Evolutionary conservation across 805 yeast genomes (phyloP), one percentile per base, ranked within the genome.

Genomic region (Candida arabinofermentans): DNA sequence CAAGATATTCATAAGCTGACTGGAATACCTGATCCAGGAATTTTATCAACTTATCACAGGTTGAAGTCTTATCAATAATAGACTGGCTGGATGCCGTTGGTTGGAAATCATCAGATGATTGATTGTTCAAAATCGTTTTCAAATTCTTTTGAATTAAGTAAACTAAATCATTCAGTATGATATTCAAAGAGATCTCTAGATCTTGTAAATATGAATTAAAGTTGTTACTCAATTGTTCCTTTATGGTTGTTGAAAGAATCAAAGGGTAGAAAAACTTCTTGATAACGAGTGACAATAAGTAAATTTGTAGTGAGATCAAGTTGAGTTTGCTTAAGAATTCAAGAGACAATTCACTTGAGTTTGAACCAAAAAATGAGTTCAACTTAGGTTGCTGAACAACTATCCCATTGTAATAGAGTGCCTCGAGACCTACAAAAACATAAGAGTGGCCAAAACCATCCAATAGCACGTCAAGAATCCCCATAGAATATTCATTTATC

Each of bases 221-320:
- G 23, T 52, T 36, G 19, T 30, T 19, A 19, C 55, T 46, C 7
- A 59, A 27, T 36, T 42, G 40, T 19, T 30, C 37, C 19, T 53
- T 49, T 19, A 49, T 49, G 2, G 42, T 31, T 9, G 52, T 47
- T 8, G 49, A 44, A 8, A 53, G 37, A 3, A 89, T 74, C 61
- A 90, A 71, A 0, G 96, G 95, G 30, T 87, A 66, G 14, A 89
- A 75, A 36, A 86, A 81, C 16, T 83, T 79, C 54, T 85, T 83
- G 39, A 84, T 79, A 43, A 87, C 79, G 2, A 85, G 75, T 0
- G 96, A 81, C 1, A 87, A 62, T 39, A 88, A 64, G 48, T 73
- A 77, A 23, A 86, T 61, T 42, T 61, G 62, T 8, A 54, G 31
- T 3, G 54, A 51, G 12, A 61, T 47, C n/a, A 44, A 37, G 26